A percentile compares a stretch with the other conserved stretches of the same genome.
Evolutionary conservation across 2,329 filamentous ascomycete genomes (phyloP).

Genomic region (Colletotrichum tanaceti): DNA sequence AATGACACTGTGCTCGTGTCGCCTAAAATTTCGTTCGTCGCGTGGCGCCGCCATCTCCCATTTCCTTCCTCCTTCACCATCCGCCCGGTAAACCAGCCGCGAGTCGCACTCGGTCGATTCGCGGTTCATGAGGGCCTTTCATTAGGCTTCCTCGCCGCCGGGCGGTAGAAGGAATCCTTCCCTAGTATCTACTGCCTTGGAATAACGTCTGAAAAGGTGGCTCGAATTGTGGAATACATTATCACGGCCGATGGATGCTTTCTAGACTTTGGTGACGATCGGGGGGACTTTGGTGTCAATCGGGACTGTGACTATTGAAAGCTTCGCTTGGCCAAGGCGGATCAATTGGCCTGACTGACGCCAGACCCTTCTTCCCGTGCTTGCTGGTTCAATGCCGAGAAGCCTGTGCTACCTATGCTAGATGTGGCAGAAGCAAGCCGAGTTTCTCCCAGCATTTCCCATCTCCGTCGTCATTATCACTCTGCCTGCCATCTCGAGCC

Average conservation of each 20-base stretch:
- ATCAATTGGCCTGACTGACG: no score
- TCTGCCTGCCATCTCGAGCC: background rate
- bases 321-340: background rate
- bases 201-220: constrained; percentile 81
- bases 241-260: constrained; percentile 33
- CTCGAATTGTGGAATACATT: constrained; percentile 86
- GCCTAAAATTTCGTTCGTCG: constrained; percentile 32
- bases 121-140: constrained; percentile 59
- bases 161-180: constrained; percentile 71
- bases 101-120: constrained; percentile 41
- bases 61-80: constrained; percentile 51
- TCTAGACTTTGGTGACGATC: no score
- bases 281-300: no score
- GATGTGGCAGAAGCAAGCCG: background rate
- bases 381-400: background rate
- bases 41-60: constrained; percentile 42
- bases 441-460: background rate
- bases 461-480: background rate
- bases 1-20: constrained; percentile 39
- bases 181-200: constrained; percentile 91
- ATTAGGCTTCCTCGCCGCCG: constrained; percentile 65
- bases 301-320: background rate
- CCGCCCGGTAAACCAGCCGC: constrained; percentile 51
- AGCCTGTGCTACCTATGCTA: no score
- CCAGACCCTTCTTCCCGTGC: background rate